phyloP scores from a whole-genome alignment of 2,329 filamentous ascomycete species.

The Exophiala xenobiotica region DNA sequence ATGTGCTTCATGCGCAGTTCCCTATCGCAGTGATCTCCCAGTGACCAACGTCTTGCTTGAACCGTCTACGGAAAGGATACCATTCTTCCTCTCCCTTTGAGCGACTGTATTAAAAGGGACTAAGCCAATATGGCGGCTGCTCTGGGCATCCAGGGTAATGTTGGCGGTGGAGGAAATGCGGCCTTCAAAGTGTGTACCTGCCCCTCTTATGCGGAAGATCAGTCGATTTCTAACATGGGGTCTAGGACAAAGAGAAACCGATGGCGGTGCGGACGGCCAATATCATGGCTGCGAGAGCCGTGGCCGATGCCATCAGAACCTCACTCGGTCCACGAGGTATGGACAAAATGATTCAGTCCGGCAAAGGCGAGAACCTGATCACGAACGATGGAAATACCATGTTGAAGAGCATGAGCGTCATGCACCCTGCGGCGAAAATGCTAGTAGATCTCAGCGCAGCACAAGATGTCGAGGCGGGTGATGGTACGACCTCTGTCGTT shows the following conservation, averaged over 20 bases:
- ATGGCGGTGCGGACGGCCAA: slow-evolving; percentile 94
- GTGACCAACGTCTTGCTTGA: background rate
- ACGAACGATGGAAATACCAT: slow-evolving; percentile 99
- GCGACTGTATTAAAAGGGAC: too few species aligned
- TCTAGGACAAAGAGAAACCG: slow-evolving; percentile 90
- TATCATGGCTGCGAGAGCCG: slow-evolving; percentile 95
- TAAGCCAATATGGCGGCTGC: slow-evolving; percentile 51
- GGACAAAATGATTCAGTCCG: slow-evolving; percentile 99
- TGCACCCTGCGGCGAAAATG: slow-evolving; percentile 99
- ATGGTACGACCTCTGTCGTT: slow-evolving; percentile 96
- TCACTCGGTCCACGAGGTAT: slow-evolving; percentile 95
- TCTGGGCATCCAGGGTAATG: slow-evolving; percentile 47
- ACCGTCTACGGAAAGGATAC: too few species aligned
- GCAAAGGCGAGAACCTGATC: slow-evolving; percentile 96
- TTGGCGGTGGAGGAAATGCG: slow-evolving; percentile 52
- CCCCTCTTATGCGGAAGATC: slow-evolving; percentile 35
- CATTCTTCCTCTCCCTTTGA: too few species aligned
- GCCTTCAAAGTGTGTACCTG: slow-evolving; percentile 59
- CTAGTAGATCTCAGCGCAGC: slow-evolving; percentile 94
- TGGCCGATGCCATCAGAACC: slow-evolving; percentile 95
- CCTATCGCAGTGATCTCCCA: background rate
- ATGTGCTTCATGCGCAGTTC: slow-evolving; percentile 1
- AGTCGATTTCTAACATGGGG: slow-evolving; percentile 39
- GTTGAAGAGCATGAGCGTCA: slow-evolving; percentile 97
- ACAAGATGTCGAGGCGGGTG: slow-evolving; percentile 96